phyloP scores from a whole-genome alignment of 73 alveolate species.

The Blepharisma stoltei region DNA sequence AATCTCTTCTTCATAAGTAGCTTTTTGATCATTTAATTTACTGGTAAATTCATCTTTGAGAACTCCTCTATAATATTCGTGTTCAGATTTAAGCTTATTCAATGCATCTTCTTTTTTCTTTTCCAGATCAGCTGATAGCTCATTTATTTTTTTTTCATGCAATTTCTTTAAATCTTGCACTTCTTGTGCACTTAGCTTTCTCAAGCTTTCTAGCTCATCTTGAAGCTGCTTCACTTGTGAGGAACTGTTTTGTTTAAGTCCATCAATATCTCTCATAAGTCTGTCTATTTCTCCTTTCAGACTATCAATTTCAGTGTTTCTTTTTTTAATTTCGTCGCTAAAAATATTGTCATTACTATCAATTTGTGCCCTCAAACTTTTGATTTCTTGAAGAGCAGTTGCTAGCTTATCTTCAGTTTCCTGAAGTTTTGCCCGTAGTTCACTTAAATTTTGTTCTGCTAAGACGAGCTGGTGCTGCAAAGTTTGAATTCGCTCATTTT shows the following conservation, averaged over 20 bases:
- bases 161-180: slow-evolving; percentile 35
- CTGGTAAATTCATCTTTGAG: slow-evolving; percentile 22
- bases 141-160: slow-evolving; percentile 31
- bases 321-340: background rate
- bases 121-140: slow-evolving; percentile 23
- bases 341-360: slow-evolving; percentile 6
- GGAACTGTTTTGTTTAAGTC: background rate
- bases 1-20: slow-evolving; percentile 8
- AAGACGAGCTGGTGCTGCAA: background rate
- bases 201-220: slow-evolving; percentile 28
- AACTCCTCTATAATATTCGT: background rate
- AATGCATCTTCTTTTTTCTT: slow-evolving; percentile 39
- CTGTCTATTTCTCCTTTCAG: slow-evolving; percentile 37
- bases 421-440: slow-evolving; percentile 14
- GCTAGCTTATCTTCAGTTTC: slow-evolving; percentile 3
- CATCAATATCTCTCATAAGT: slow-evolving; percentile 32
- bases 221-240: slow-evolving; percentile 22
- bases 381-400: too few species aligned
- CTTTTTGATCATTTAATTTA: slow-evolving; percentile 24
- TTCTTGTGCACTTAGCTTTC: slow-evolving; percentile 22
- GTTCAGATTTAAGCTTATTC: slow-evolving; percentile 26
- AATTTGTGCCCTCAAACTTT: slow-evolving; percentile 3
- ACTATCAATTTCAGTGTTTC: background rate
- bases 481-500: slow-evolving; percentile 25
- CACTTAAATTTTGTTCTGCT: background rate